phyloP scores from a whole-genome alignment of 23 red algal species.

The Gracilaria domingensis region DNA sequence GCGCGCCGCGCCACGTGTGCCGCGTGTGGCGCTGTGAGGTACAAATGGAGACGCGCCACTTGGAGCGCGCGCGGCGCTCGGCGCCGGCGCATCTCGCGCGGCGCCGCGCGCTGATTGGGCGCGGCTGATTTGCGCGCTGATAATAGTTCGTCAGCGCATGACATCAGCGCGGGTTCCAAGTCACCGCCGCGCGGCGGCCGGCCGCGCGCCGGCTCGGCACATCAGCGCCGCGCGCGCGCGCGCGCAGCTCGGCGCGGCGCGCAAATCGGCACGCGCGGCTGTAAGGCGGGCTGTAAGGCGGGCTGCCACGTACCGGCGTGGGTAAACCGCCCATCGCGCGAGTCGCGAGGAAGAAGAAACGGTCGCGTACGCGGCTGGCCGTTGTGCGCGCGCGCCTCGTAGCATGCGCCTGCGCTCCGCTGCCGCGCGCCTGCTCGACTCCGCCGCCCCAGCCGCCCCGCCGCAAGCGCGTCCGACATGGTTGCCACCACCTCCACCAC shows the following conservation, averaged over 20 bases:
- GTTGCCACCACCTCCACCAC: neutral
- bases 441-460: too few species aligned
- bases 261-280: neutral
- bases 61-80: neutral
- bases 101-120: neutral
- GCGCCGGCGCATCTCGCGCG: neutral
- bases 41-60: constrained; percentile 4
- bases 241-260: too few species aligned
- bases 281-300: too few species aligned
- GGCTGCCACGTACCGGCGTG: neutral
- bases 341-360: neutral
- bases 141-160: neutral
- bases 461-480: neutral
- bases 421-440: neutral
- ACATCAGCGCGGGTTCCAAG: too few species aligned
- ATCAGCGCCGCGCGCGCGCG: too few species aligned
- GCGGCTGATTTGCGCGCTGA: neutral
- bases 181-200: too few species aligned
- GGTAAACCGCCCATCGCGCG: neutral
- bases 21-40: neutral
- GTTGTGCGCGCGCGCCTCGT: neutral
- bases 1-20: neutral
- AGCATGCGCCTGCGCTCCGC: neutral
- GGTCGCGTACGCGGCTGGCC: neutral
- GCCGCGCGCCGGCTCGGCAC: too few species aligned